Evolutionary conservation across 2,329 filamentous ascomycete species (phyloP).

Genomic region (Cladorrhinum sp.): DNA sequence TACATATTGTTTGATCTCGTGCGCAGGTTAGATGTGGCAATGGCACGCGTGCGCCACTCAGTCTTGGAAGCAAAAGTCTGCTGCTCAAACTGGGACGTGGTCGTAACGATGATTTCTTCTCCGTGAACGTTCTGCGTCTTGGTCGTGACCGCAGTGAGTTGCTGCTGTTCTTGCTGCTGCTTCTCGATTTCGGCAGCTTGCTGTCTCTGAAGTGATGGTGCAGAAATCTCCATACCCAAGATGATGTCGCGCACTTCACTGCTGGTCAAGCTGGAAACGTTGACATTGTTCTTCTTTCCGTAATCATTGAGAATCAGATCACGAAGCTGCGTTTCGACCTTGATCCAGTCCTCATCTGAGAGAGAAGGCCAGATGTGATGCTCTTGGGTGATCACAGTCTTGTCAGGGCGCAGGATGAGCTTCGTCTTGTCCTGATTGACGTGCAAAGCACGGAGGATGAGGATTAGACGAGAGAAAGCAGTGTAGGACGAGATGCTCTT

Average conservation of each 20-base stretch:
- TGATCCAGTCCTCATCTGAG: conserved; percentile 97
- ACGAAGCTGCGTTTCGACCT: conserved; percentile 94
- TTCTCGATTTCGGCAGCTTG: conserved; percentile 99
- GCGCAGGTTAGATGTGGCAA: conserved; percentile 91
- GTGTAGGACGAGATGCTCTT: conserved; percentile 99
- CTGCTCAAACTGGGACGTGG: conserved; percentile 96
- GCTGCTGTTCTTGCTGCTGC: conserved; percentile 94
- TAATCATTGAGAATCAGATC: conserved; percentile 98
- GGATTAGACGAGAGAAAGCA: conserved; percentile 89
- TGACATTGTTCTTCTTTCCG: conserved; percentile 99
- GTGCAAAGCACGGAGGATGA: conserved; percentile 91
- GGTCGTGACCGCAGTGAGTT: conserved; percentile 94
- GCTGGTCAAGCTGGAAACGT: conserved; percentile 91
- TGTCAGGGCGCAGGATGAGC: conserved; percentile 88
- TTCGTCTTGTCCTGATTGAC: conserved; percentile 99
- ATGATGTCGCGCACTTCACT: conserved; percentile 98
- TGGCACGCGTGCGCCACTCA: conserved; percentile 94
- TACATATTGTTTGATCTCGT: conserved; percentile 98
- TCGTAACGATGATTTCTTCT: conserved; percentile 97
- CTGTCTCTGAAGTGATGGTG: conserved; percentile 95
- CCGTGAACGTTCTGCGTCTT: conserved; percentile 97
- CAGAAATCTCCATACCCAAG: conserved; percentile 98
- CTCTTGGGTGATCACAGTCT: conserved; percentile 96
- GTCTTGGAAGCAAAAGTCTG: conserved; percentile 98
- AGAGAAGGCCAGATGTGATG: conserved; percentile 98